phyloP scores from a whole-genome alignment of 768 basidiomycete genomes.

The Pleurotus tuber-regium region DNA sequence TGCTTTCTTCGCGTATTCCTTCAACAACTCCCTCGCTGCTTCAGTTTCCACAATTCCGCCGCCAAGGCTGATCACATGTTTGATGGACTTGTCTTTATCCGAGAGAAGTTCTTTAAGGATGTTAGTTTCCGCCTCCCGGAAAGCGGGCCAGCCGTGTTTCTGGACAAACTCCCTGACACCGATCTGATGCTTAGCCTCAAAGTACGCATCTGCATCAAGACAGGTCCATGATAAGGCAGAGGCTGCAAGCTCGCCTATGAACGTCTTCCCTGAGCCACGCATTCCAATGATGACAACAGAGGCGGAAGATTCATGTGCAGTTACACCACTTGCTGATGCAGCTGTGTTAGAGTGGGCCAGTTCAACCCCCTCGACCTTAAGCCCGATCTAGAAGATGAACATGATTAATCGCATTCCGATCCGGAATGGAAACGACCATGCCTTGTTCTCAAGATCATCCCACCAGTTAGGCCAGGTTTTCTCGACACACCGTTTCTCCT shows the following conservation, averaged over 20 bases:
- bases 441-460: conserved; percentile 97
- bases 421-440: conserved; percentile 24
- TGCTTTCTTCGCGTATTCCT: conserved; percentile 52
- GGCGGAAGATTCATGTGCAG: conserved; percentile 34
- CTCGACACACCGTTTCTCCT: conserved; percentile 97
- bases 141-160: conserved; percentile 84
- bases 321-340: conserved; percentile 40
- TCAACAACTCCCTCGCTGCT: conserved; percentile 68
- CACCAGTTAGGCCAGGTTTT: conserved; percentile 99
- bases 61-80: conserved; percentile 85
- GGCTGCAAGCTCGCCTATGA: conserved; percentile 79
- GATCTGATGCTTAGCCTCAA: conserved; percentile 60
- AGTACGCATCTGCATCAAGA: conserved; percentile 83
- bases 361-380: conserved; percentile 85
- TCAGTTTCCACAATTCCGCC: conserved; percentile 93
- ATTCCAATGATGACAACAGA: conserved; percentile 87
- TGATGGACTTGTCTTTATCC: conserved; percentile 38
- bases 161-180: conserved; percentile 76
- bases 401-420: background rate
- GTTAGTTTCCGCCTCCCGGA: conserved; percentile 76
- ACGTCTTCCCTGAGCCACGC: conserved; percentile 96
- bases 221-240: conserved; percentile 64
- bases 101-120: conserved; percentile 69
- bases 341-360: conserved; percentile 41
- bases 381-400: conserved; percentile 68